Evolutionary conservation across 352 stramenopile species (phyloP), one percentile per base, ranked within the genome.

Genomic region (Plasmopara muralis): DNA sequence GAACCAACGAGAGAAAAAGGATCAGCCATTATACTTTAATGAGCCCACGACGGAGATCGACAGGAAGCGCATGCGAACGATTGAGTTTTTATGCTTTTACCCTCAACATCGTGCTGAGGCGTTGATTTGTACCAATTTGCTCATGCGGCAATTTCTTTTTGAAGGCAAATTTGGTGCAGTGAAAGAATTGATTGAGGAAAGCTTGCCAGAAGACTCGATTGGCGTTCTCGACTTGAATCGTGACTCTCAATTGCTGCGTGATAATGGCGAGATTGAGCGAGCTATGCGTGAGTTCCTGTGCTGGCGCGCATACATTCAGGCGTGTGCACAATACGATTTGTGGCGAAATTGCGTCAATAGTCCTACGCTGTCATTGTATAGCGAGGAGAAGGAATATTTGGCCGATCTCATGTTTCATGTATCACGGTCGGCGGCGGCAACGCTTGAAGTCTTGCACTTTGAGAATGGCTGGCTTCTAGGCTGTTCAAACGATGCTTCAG

Each of bases 71-170:
- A 89, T 93, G 55, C 62, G 63, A 5, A 66, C 72, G 42, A 66
- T 93, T 49, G 74, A 88, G 53, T 85, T 77, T 41, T 62, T 93
- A 40, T 87, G 74, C 55, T 85, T 90, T n/a, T 85, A 82, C 57
- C 57, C 63, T 10, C 65, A 84, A 18, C 83, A 91, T 49, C 72
- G 81, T 16, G 71, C 64, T 5, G 78, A 90, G 47, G 74, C 75
- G 1, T 54, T 93, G 12, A 52, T 61, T 9, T 67, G 68, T 43
- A 60, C 69, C n/a, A 90, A 89, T 46, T 14, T 74, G 5, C 60
- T 93, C 1, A 72, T 77, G 6, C 76, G 80, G 13, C 64, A 91
- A 50, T 90, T 93, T 56, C 60, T 88, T 43, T 40, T 66, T 13
- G 78, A 93, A 50, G 72, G 73, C 30, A 93, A 93, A 50, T 77